Evolutionary conservation across 2,329 filamentous ascomycete genomes (phyloP), one percentile per base, ranked within the genome.

Genomic region (Xylaria sp.): DNA sequence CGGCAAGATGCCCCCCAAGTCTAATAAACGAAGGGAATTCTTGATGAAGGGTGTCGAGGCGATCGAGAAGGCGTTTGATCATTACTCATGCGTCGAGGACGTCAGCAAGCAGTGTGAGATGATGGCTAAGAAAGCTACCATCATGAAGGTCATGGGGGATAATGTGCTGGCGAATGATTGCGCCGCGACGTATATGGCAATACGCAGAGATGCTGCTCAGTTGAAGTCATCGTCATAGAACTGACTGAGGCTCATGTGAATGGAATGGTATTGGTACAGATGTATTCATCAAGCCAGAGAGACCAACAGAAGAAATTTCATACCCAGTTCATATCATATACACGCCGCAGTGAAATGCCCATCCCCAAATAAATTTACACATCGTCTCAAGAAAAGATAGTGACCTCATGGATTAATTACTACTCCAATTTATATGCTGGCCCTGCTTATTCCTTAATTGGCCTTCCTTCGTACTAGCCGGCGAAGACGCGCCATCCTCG

Each of bases 51-150:
- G 85, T 0, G 70, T 84, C 56, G 79, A 80, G 44, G 83, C 85
- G 35, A 79, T 90, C 52, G 84, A 88, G 58, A 81, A 78, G 62
- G 83, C 87, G 0, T 85, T 86, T 65, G 76, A 77, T 37, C 82
- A 86, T 63, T 95, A 84, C 71, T 83, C 85, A 48, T 80, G 78
- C 52, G 77, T 91, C 11, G 85, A 90, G 70, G 89, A 90, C 70
- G 75, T 86, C 11, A 75, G 78, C n/a, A 85, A 85, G 57, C 87
- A 90, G 74, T 87, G 90, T 69, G 88, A 92, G 73, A 86, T 90
- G 78, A 82, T 92, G 76, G 87, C 88, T 18, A 94, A 94, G 78
- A 92, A 91, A 74, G 88, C 89, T 2, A 86, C 86, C 54, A 82
- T 95, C 54, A 89, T 90, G 78, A 85, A 87, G 72, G 76, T 88